Evolutionary conservation across 2,329 filamentous ascomycete species (phyloP).

Genomic region (Alternaria sp.): DNA sequence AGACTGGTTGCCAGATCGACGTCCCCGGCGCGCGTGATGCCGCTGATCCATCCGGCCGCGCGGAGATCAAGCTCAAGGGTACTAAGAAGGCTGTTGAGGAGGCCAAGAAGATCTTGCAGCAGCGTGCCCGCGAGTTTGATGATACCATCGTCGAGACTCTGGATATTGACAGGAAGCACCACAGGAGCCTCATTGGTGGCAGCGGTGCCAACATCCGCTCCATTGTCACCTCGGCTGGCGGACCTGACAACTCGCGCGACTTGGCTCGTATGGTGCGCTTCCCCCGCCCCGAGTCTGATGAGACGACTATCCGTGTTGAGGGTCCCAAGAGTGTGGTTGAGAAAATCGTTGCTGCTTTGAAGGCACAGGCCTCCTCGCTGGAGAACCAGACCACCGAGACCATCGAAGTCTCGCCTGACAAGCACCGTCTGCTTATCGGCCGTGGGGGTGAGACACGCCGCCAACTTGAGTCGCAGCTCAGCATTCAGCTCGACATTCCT

Average conservation of each 20-base stretch:
- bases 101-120: conserved; percentile 87
- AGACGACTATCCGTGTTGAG: conserved; percentile 85
- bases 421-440: conserved; percentile 90
- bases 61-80: conserved; percentile 90
- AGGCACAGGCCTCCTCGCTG: conserved; percentile 80
- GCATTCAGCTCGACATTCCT: conserved; percentile 86
- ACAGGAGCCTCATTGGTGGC: conserved; percentile 85
- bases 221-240: conserved; percentile 86
- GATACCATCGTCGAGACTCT: conserved; percentile 84
- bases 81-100: conserved; percentile 89
- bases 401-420: conserved; percentile 83
- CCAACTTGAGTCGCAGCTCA: conserved; percentile 83
- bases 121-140: conserved; percentile 86
- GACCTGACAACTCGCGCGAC: conserved; percentile 82
- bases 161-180: conserved; percentile 93
- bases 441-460: conserved; percentile 88
- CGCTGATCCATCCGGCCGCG: conserved; percentile 67
- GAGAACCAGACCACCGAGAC: conserved; percentile 81
- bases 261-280: conserved; percentile 92
- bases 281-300: conserved; percentile 84
- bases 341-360: conserved; percentile 82
- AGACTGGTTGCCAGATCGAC: conserved; percentile 88
- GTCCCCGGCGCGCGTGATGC: conserved; percentile 82
- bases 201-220: conserved; percentile 84
- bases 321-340: conserved; percentile 84